Evolutionary conservation across 371 early-diverging fungal species (phyloP), one percentile per base, ranked within the genome.

Genomic region (Mucor saturninus): DNA sequence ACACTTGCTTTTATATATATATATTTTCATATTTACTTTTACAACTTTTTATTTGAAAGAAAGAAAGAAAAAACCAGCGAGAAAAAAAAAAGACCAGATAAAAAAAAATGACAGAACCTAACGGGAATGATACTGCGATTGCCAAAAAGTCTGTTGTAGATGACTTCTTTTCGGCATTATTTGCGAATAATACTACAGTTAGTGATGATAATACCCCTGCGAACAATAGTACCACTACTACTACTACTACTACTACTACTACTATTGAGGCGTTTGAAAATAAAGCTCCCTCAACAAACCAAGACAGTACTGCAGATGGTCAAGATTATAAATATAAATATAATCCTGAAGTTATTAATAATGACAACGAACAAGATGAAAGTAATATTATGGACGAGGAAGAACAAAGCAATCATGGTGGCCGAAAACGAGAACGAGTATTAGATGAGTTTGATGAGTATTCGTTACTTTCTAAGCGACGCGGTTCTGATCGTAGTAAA

Each of bases 191-290:
- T 39, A 54, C 26, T 39, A 54, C 50, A 38, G 42, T 7, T 40
- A 51, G 29, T 56, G 39, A 21, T 21, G 21, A 46, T 28, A 26
- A 14, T 63, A 63, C 30, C 56, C 5, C 35, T 38, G 9, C 48
- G 15, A 43, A 46, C 91, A 26, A 42, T 42, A 38, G 39, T 38
- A 93, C 31, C 88, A 91, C 61, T 90, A 90, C 7, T 76, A 79
- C 7, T 11, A 1, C 7, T 11, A 1, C 21, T 21, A 21, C 21
- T 21, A 21, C 21, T 21, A 21, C 21, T 21, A 21, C 21, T 21
- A 15, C 29, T 14, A 15, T 26, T 7, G 8, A 21, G 48, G 8
- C 28, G 15, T 48, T 13, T 11, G 31, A n/a, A 11, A 32, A 51
- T n/a, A 15, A 43, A 43, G 14, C 50, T 21, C 21, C 21, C 35